phyloP scores from a whole-genome alignment of 163 green algal genomes.

The Picocystis sp. region DNA sequence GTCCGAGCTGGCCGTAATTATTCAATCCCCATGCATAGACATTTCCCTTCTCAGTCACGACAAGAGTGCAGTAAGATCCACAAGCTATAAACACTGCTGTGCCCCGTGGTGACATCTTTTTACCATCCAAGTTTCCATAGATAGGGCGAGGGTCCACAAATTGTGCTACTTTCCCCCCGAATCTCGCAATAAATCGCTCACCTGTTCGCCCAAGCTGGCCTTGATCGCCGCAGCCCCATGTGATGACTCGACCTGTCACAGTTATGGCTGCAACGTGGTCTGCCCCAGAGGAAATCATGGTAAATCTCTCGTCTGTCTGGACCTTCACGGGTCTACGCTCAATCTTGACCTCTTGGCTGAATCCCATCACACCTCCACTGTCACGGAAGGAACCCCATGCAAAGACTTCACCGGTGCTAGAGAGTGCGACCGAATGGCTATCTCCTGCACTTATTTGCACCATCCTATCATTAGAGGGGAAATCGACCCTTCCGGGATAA shows the following conservation, averaged over 20 bases:
- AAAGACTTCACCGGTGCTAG: constrained; percentile 38
- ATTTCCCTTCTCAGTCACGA: constrained; percentile 26
- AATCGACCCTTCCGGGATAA: constrained; percentile 20
- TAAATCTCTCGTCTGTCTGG: constrained; percentile 18
- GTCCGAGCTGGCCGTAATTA: constrained; percentile 68
- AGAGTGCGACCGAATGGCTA: constrained; percentile 58
- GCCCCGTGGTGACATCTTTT: not conserved
- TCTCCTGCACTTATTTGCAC: constrained; percentile 52
- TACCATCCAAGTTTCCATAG: not conserved
- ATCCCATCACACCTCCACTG: constrained; percentile 44
- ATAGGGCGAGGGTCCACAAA: not conserved
- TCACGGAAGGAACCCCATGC: constrained; percentile 66
- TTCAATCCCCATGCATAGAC: constrained; percentile 68
- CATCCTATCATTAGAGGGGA: constrained; percentile 19
- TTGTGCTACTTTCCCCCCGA: not conserved
- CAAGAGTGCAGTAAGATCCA: constrained; percentile 54
- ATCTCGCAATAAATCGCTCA: constrained; percentile 17
- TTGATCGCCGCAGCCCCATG: constrained; percentile 61
- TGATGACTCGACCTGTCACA: constrained; percentile 7
- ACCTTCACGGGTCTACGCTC: not conserved
- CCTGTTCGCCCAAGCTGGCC: constrained; percentile 60
- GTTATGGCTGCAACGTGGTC: constrained; percentile 60
- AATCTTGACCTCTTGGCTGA: constrained; percentile 22
- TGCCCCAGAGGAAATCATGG: constrained; percentile 43
- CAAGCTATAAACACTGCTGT: constrained; percentile 19